These are phyloP conservation scores for Rugosomyces carneus DNA, from an alignment of 1,284 basidiomycete species.

Conservation along the genomic window DNA sequence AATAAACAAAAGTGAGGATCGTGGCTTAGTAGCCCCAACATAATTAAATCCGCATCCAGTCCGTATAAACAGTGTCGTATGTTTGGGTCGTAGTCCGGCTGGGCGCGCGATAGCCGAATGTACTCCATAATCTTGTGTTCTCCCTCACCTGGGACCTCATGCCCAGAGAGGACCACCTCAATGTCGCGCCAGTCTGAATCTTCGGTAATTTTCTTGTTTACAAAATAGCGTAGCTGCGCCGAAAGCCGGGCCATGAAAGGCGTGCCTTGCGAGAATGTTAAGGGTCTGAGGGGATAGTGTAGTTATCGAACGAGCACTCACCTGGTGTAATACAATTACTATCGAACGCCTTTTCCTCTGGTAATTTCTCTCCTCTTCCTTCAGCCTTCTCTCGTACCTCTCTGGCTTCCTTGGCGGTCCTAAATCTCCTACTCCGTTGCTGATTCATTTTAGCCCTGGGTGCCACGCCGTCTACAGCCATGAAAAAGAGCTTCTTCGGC, in stretches of 20 bases:
- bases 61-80: conserved; percentile 97
- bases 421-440: conserved; percentile 90
- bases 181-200: conserved; percentile 93
- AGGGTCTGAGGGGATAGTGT: neutral
- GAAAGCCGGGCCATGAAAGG: conserved; percentile 93
- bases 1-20: conserved; percentile 98
- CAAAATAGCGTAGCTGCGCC: conserved; percentile 89
- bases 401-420: conserved; percentile 90
- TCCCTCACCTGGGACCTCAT: conserved; percentile 97
- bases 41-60: conserved; percentile 96
- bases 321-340: conserved; percentile 99
- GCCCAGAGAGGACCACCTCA: conserved; percentile 93
- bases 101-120: conserved; percentile 90
- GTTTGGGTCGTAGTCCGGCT: conserved; percentile 92
- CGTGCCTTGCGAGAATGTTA: conserved; percentile 55
- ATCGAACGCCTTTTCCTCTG: conserved; percentile 93
- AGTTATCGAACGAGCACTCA: conserved; percentile 29
- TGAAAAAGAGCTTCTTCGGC: conserved; percentile 94
- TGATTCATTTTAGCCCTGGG: conserved; percentile 99
- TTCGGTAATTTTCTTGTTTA: conserved; percentile 95
- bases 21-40: conserved; percentile 95
- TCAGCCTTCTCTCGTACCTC: conserved; percentile 85
- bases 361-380: conserved; percentile 85
- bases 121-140: conserved; percentile 99
- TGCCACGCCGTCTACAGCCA: conserved; percentile 98